Percentiles rank a stretch among this genome's conserved stretches.
Conservation (phyloP, 164 flowering plant species). For the Euptelea pleiosperma region DNA sequence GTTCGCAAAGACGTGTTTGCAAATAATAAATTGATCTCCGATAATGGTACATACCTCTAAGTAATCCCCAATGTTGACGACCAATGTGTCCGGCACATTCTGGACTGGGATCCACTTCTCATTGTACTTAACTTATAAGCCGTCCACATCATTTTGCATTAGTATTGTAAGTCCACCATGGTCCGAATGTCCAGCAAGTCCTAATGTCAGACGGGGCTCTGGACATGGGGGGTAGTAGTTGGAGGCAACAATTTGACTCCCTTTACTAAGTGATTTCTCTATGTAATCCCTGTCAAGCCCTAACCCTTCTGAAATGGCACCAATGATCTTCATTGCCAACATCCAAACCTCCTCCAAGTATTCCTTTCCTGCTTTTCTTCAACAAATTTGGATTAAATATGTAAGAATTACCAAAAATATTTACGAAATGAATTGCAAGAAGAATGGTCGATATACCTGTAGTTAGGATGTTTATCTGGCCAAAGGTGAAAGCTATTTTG, state of each 20-base stretch:
- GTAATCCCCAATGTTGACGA: constrained; percentile 33
- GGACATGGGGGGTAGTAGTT: constrained; percentile 36
- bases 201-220: constrained; percentile 24
- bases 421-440: too few relatives aligned
- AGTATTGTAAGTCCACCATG: constrained; percentile 31
- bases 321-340: constrained; percentile 14
- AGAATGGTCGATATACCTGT: constrained; percentile 27
- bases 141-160: constrained; percentile 29
- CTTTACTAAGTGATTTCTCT: constrained; percentile 22
- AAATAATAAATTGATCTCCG: too few relatives aligned
- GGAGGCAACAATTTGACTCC: constrained; percentile 27
- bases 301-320: constrained; percentile 28
- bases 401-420: too few relatives aligned
- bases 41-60: constrained; percentile 27
- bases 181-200: constrained; percentile 31
- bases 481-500: constrained; percentile 24
- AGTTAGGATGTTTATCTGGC: constrained; percentile 25
- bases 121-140: constrained; percentile 23
- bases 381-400: background rate
- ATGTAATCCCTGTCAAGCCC: constrained; percentile 23
- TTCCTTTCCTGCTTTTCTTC: constrained; percentile 25
- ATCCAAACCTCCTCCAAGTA: constrained; percentile 26
- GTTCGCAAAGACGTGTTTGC: too few relatives aligned
- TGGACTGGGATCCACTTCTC: constrained; percentile 19
- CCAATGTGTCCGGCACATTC: constrained; percentile 20